Conservation (phyloP, 2,329 filamentous ascomycete species). For the Bipolaris gigantea region DNA sequence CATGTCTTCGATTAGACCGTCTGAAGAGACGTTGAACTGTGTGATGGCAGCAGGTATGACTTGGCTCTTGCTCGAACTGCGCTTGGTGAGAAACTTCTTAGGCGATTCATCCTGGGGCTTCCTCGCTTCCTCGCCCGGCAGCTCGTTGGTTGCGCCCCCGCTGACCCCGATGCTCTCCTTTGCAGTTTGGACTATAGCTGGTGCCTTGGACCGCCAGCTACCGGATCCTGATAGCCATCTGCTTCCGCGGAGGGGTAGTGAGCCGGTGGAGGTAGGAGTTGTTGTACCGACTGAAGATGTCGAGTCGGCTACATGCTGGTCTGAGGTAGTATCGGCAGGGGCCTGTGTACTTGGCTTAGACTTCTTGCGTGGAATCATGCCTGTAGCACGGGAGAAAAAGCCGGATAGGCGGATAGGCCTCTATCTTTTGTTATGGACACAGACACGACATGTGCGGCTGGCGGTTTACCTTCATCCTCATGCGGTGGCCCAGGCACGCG, state of each 20-base stretch:
- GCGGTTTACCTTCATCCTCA: slow-evolving; percentile 22
- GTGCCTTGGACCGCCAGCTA: slow-evolving; percentile 52
- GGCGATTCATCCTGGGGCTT: slow-evolving; percentile 34
- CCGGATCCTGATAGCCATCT: slow-evolving; percentile 51
- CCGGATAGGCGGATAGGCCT: slow-evolving; percentile 22
- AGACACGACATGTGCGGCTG: slow-evolving; percentile 12
- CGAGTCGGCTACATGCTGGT: slow-evolving; percentile 18
- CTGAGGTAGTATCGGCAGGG: slow-evolving; percentile 20
- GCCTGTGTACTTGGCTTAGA: slow-evolving; percentile 44
- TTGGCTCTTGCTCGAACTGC: slow-evolving; percentile 51
- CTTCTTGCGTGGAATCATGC: slow-evolving; percentile 49
- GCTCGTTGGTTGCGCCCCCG: slow-evolving; percentile 48
- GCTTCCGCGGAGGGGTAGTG: slow-evolving; percentile 28
- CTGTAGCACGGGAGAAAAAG: slow-evolving; percentile 13
- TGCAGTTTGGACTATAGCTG: slow-evolving; percentile 51
- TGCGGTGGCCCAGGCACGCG: slow-evolving; percentile 17
- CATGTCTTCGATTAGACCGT: slow-evolving; percentile 35
- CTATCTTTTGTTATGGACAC: slow-evolving; percentile 15
- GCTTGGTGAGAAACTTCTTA: slow-evolving; percentile 47
- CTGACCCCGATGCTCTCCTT: slow-evolving; percentile 52
- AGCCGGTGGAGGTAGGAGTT: slow-evolving; percentile 20
- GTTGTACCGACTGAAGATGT: slow-evolving; percentile 16
- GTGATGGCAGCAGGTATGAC: slow-evolving; percentile 51
- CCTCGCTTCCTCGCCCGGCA: slow-evolving; percentile 36
- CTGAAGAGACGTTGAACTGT: slow-evolving; percentile 50